Evolutionary conservation across 1,139 yeast species (phyloP), one percentile per base, ranked within the genome.

Genomic region (Cylindricascospora bacillispora): DNA sequence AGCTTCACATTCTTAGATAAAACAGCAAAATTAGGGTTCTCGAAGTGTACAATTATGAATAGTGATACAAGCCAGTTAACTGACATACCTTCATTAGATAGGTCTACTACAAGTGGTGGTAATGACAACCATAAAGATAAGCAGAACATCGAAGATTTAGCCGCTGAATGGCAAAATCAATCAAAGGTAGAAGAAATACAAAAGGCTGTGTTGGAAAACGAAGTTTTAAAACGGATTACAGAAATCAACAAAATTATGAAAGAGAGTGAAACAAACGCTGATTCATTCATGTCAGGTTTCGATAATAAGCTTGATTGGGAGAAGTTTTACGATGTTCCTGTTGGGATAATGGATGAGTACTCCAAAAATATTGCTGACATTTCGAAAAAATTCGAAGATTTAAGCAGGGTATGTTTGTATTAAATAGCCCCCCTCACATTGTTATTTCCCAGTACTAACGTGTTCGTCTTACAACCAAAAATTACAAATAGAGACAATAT

Each of bases 291-390:
- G n/a, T n/a, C n/a, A n/a, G n/a, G n/a, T n/a, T n/a, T n/a, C n/a
- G n/a, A n/a, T n/a, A n/a, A n/a, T n/a, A n/a, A n/a, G n/a, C n/a
- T 48, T 36, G 48, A 52, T 22, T 52, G 56, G 57, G 52, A 45
- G 18, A 34, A 40, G 10, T 20, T 52, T 13, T 50, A 48, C 30
- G 47, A 44, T n/a, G 34, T 47, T 1, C 48, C 54, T 5, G 44
- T 52, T 5, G 35, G 35, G 7, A 36, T 51, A 1, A 48, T 52
- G 41, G 54, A 50, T 25, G 38, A 41, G 4, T 51, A 50, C 23
- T 43, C 54, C 4, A 42, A 36, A 17, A 42, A 41, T 6, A 43
- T 49, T 5, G 56, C 51, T 20, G 31, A 32, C 3, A 35, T 45
- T 3, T 33, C 47, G 10, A 29, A 25, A 1, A 40, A 47, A 22